These are phyloP conservation scores for Botryosphaeria agaves DNA, from an alignment of 2,329 filamentous ascomycete species.

Conservation along the genomic window DNA sequence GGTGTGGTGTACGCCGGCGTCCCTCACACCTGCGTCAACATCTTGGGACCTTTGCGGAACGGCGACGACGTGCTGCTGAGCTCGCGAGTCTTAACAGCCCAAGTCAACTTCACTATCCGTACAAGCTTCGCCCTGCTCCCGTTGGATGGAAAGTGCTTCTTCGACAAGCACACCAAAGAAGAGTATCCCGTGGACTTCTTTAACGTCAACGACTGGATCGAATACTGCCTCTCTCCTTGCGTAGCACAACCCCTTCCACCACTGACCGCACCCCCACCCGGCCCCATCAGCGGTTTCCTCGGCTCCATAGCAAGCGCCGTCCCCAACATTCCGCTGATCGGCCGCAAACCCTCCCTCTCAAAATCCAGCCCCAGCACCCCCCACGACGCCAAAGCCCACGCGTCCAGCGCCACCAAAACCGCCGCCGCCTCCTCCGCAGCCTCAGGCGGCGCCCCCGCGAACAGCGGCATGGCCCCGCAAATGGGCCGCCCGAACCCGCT, in stretches of 20 bases:
- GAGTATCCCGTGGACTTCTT: slow-evolving; percentile 76
- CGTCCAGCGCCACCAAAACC: slow-evolving; percentile 8
- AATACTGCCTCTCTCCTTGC: slow-evolving; percentile 62
- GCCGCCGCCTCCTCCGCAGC: slow-evolving; percentile 11
- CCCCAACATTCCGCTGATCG: slow-evolving; percentile 15
- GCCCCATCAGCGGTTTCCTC: slow-evolving; percentile 13
- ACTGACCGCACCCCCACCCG: slow-evolving; percentile 17
- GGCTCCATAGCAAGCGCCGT: slow-evolving; percentile 27
- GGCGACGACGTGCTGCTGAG: slow-evolving; percentile 87
- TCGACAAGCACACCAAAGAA: slow-evolving; percentile 66
- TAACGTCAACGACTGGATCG: slow-evolving; percentile 60
- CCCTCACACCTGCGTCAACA: slow-evolving; percentile 77
- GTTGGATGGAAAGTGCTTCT: slow-evolving; percentile 72
- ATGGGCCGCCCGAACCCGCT: slow-evolving; percentile 21
- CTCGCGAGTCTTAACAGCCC: slow-evolving; percentile 74
- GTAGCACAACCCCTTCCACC: slow-evolving; percentile 50
- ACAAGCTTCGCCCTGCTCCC: slow-evolving; percentile 76
- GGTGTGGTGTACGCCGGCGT: slow-evolving; percentile 76
- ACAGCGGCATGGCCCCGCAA: slow-evolving; percentile 26
- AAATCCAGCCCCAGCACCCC: slow-evolving; percentile 3
- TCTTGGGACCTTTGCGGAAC: slow-evolving; percentile 74
- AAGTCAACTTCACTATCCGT: slow-evolving; percentile 82
- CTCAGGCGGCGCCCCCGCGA: slow-evolving; percentile 10
- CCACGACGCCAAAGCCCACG: slow-evolving; percentile 3
- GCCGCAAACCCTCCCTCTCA: slow-evolving; percentile 16